Evolutionary conservation across 2,329 filamentous ascomycete species (phyloP).

Genomic region (Pseudogymnoascus sp.): DNA sequence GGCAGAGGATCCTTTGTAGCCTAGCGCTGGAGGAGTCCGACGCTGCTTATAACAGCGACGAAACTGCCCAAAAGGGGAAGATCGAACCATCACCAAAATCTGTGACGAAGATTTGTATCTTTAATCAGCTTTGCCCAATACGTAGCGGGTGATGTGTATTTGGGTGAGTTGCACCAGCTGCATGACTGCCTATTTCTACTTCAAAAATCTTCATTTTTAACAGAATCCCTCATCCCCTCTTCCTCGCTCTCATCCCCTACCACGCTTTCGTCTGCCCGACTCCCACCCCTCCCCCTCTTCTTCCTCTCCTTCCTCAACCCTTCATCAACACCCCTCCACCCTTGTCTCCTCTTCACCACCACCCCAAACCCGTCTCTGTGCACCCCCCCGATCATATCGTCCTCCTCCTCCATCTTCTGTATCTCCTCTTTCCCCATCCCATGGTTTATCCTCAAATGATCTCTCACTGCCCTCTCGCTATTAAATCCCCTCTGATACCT

Average conservation of each 20-base stretch:
- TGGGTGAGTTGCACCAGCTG: background rate
- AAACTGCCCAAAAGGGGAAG: background rate
- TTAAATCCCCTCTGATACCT: constrained; percentile 26
- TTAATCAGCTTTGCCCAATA: background rate
- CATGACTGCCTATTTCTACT: background rate
- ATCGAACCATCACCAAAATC: background rate
- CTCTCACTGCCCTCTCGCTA: constrained; percentile 28
- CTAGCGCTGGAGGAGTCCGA: background rate
- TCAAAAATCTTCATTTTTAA: background rate
- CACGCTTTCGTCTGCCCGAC: background rate
- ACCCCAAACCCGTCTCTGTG: constrained; percentile 61
- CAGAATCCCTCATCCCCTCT: background rate
- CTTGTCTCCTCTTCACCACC: constrained; percentile 40
- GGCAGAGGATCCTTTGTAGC: background rate
- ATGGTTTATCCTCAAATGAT: constrained; percentile 40
- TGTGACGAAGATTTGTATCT: background rate
- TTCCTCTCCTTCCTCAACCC: constrained; percentile 3
- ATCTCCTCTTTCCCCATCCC: constrained; percentile 1
- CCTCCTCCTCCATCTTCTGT: constrained; percentile 37
- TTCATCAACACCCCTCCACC: constrained; percentile 37
- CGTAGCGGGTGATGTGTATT: background rate
- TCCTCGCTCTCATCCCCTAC: background rate
- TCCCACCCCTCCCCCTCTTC: background rate
- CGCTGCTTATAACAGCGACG: background rate
- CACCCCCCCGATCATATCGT: constrained; percentile 51